Base-by-base conservation (phyloP, 1,284 basidiomycete species). In the Butyriboletus pseudospeciosus region DNA sequence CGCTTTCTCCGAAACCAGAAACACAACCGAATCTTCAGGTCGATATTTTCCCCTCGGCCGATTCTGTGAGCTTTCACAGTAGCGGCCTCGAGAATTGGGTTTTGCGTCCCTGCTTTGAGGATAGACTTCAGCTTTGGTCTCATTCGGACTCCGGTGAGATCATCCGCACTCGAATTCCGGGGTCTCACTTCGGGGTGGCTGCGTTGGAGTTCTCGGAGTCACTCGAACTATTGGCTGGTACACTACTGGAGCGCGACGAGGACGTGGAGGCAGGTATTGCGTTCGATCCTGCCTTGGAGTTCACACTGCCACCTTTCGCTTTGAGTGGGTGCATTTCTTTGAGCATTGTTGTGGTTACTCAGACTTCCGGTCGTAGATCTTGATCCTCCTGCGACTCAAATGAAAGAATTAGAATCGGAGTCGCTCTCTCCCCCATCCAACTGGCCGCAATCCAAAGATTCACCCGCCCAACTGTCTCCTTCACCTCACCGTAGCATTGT, bases 41-140 rank as follows among this genome's bases (percentile, higher is more conserved):
- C 47, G 71, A 75, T 30, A 74, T 74, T 26, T 76, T 80, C 66
- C 74, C 49, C 17, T 69, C 74, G 39, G 63, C 72, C 16, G 71
- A 70, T 37, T 71, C 70, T 20, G 64, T 83, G 32, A 71, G 72
- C 26, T 57, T 68, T 25, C 74, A 70, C 47, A 87, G 84, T 62
- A 73, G 73, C 17, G 84, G 86, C 48, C 71, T 91, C 42, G 77
- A 76, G 51, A 77, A 71, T 25, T 92, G 90, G 90, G 76, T 82
- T 56, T 71, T 74, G 35, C 81, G 89, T 7, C 83, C 86, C 20
- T 86, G 84, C 64, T 90, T 89, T 65, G 89, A 92, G 65, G 86
- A 90, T 53, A 76, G 87, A 26, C 72, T 79, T 60, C 69, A 73
- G 25, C 73, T 86, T 4, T 87, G 82, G 74, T 65, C 77, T 14